Base-by-base conservation (phyloP, 1,284 basidiomycete genomes). In the Fomitiporia mediterranea region DNA sequence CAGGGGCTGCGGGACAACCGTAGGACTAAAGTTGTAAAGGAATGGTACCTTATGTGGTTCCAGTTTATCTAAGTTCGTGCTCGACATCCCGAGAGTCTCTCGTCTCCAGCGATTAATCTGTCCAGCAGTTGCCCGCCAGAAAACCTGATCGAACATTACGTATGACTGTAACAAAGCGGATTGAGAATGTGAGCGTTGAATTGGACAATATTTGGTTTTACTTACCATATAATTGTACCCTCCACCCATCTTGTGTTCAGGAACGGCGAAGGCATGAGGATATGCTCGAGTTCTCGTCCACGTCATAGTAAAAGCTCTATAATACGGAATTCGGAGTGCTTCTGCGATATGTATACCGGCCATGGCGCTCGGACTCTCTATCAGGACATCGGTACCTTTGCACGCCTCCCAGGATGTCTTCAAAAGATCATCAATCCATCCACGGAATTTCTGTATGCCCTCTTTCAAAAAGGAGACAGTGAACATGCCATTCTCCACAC, bases 271-370 rank as follows among this genome's bases (percentile, higher is more conserved):
- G 2, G 96, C 94, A 68, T 99, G 96, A 19, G 96, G 96, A 69
- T 98, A 99, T 3, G 91, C 94, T 86, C 86, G 81, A 42, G 88
- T 91, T 51, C 85, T 77, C 38, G 86, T 82, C 84, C 89, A 90
- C 38, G 84, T 85, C 85, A 93, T 93, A 0, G 91, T 94, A 67
- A 94, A 94, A 2, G 91, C 91, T 63, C 92, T 80, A 72, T 89
- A 98, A 70, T 96, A 99, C 2, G 96, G 96, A 53, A 98, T 93
- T 30, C 77, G 78, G 15, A 99, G 76, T 1, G 92, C 94, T 69
- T 99, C 96, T 15, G 96, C 96, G 53, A 99, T 94, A 65, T 99
- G 96, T 59, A 91, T 90, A n/a, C 96, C 96, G n/a, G 88, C 94
- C 89, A 98, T 98, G 4, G 96, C 94, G 67, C 91, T 94, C 0